These are phyloP conservation scores for Mariannaea elegans DNA, from an alignment of 2,329 filamentous ascomycete species.

Conservation along the genomic window DNA sequence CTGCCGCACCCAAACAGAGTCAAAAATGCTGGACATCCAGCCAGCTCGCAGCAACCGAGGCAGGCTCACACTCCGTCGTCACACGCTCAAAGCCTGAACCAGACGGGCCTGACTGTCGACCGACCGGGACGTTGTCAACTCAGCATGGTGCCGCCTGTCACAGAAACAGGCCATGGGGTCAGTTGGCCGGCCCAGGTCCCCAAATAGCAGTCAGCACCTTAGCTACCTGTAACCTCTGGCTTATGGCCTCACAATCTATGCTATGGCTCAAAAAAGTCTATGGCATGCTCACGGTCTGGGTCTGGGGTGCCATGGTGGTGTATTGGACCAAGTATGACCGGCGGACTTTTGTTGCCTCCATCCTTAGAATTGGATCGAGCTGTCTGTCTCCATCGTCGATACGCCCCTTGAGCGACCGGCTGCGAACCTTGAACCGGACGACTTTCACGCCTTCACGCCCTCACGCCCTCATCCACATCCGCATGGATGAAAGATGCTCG, in stretches of 20 bases:
- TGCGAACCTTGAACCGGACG: neutral
- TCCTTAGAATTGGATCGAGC: conserved; percentile 1
- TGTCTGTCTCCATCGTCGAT: neutral
- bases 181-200: conserved; percentile 8
- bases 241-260: neutral
- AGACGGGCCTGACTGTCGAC: conserved; percentile 8
- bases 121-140: conserved; percentile 18
- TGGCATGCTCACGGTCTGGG: conserved; percentile 2
- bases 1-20: conserved; percentile 7
- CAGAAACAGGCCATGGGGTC: conserved; percentile 10
- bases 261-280: conserved; percentile 14
- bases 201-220: conserved; percentile 13
- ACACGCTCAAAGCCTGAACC: conserved; percentile 12
- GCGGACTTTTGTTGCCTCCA: conserved; percentile 11
- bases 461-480: conserved; percentile 8
- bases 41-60: conserved; percentile 3
- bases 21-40: neutral
- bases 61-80: conserved; percentile 12
- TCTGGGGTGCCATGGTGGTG: neutral
- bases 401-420: neutral
- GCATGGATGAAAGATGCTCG: conserved; percentile 24
- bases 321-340: neutral
- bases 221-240: neutral
- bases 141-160: conserved; percentile 4
- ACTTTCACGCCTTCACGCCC: conserved; percentile 5